Conservation (phyloP, 169 alveolate genomes). For the Cryptosporidium baileyi region DNA sequence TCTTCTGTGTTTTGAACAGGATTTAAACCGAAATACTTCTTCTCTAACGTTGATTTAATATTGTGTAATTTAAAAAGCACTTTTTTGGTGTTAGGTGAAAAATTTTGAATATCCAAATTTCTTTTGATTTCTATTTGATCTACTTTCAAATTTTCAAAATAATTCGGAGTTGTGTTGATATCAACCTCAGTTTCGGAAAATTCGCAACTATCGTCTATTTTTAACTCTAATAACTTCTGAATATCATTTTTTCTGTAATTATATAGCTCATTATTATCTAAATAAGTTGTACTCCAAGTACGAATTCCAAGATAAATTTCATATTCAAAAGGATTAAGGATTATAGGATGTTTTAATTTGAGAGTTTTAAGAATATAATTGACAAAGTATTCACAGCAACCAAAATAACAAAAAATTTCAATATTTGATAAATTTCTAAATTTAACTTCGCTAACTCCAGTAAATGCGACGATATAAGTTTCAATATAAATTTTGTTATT, state of each 20-base stretch:
- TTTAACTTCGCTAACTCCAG: conserved; percentile 57
- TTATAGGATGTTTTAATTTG: background rate
- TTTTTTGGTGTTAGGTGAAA: background rate
- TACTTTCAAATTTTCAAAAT: background rate
- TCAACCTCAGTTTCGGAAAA: conserved; percentile 18
- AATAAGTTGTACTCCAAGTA: conserved; percentile 19
- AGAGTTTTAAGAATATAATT: background rate
- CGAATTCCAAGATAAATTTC: conserved; percentile 45
- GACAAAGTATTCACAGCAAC: conserved; percentile 39
- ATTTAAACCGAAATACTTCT: conserved; percentile 22
- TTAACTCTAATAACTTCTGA: background rate
- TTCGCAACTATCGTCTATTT: background rate
- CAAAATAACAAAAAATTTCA: conserved; percentile 56
- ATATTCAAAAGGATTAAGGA: conserved; percentile 43
- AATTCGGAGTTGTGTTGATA: no score
- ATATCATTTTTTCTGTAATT: background rate
- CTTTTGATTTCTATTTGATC: background rate
- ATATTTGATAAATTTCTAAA: conserved; percentile 36
- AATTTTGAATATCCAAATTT: background rate
- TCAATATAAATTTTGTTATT: conserved; percentile 2
- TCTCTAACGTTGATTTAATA: background rate
- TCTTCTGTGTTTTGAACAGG: conserved; percentile 19
- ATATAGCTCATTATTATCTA: conserved; percentile 6
- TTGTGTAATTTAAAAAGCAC: background rate
- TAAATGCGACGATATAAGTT: conserved; percentile 11